A percentile compares a stretch with the other conserved stretches of the same genome.
Evolutionary conservation across 331 rosid genomes (phyloP).

Genomic region (Rhamnella rubrinervis): DNA sequence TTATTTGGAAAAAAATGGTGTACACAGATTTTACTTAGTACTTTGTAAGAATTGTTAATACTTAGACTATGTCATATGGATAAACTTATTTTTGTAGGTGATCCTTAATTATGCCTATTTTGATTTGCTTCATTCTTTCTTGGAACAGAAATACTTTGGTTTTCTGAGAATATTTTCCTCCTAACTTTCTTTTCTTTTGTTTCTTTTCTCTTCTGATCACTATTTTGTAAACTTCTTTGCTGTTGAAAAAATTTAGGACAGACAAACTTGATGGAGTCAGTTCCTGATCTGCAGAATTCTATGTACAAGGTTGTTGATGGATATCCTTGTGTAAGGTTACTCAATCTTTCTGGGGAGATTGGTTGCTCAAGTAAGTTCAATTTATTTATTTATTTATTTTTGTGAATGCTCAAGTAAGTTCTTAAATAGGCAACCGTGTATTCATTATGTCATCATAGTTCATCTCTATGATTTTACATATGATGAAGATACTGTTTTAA

Average conservation of each 20-base stretch:
- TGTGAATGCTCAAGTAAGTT: constrained; percentile 63
- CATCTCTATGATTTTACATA: constrained; percentile 11
- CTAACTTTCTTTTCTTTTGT: neutral
- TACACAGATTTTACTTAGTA: neutral
- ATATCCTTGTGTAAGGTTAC: constrained; percentile 75
- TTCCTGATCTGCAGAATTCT: constrained; percentile 87
- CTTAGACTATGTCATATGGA: neutral
- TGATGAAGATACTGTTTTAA: neutral
- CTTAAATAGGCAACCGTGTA: neutral
- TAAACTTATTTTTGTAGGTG: neutral
- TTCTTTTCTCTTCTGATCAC: neutral
- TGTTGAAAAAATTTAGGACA: constrained; percentile 28
- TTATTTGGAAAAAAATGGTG: neutral
- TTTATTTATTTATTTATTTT: neutral
- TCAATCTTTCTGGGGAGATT: constrained; percentile 75
- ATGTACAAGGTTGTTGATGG: constrained; percentile 73
- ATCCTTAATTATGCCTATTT: neutral
- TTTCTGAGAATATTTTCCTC: too few relatives aligned
- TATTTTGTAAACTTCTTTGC: neutral
- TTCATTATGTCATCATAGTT: neutral
- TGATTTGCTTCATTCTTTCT: neutral
- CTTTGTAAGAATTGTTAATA: neutral
- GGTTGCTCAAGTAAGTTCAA: constrained; percentile 88
- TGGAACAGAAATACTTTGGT: neutral
- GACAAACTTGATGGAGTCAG: constrained; percentile 68